Conservation (phyloP, 768 basidiomycete genomes). For the Mrakia hoshinonis region DNA sequence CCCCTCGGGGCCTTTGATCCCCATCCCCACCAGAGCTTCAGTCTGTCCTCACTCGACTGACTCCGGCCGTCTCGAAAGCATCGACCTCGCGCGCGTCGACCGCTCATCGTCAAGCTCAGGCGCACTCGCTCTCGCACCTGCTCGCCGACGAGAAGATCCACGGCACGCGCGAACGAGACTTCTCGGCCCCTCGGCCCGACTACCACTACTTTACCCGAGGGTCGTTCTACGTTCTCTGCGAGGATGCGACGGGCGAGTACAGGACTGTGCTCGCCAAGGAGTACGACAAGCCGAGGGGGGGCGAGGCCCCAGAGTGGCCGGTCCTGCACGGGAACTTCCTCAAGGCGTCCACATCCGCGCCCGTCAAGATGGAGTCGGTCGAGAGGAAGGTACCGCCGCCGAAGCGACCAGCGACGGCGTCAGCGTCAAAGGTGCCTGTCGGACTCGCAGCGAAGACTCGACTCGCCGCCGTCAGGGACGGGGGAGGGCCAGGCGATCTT, state of each 20-base stretch:
- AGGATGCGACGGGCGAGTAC: slow-evolving; percentile 73
- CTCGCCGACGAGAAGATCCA: slow-evolving; percentile 71
- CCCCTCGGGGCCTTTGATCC: background rate
- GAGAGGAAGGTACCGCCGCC: slow-evolving; percentile 6
- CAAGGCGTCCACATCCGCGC: slow-evolving; percentile 29
- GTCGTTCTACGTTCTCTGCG: slow-evolving; percentile 76
- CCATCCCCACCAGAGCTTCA: slow-evolving; percentile 17
- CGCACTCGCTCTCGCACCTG: slow-evolving; percentile 41
- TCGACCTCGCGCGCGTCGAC: background rate
- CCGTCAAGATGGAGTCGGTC: slow-evolving; percentile 25
- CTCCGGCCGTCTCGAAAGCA: slow-evolving; percentile 9
- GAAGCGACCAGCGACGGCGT: background rate
- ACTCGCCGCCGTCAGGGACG: slow-evolving; percentile 11
- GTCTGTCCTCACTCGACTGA: slow-evolving; percentile 27
- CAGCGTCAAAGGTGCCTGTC: slow-evolving; percentile 7
- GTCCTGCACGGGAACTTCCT: slow-evolving; percentile 50
- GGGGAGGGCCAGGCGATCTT: slow-evolving; percentile 29
- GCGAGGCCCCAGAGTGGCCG: slow-evolving; percentile 64
- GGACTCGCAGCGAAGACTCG: background rate
- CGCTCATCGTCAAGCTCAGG: slow-evolving; percentile 9
- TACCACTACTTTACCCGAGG: slow-evolving; percentile 73
- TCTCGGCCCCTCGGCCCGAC: slow-evolving; percentile 75
- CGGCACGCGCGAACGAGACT: slow-evolving; percentile 86
- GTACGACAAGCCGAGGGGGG: slow-evolving; percentile 54
- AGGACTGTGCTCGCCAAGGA: slow-evolving; percentile 79